These are phyloP conservation scores for Heterobasidion occidentale DNA, from an alignment of 1,284 basidiomycete genomes.

Conservation along the genomic window DNA sequence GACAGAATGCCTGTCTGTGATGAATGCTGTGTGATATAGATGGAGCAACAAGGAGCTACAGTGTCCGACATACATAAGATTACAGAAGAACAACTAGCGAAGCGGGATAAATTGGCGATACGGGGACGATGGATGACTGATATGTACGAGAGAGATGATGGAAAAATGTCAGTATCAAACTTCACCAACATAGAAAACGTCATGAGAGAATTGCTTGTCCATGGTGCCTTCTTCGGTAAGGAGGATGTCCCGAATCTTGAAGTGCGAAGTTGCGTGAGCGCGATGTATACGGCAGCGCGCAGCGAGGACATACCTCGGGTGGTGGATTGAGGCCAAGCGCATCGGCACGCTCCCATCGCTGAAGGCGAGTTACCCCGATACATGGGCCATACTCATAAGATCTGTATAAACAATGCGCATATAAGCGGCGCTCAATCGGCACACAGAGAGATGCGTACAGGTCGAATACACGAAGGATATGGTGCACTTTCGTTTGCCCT, in stretches of 20 bases:
- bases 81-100: too few relatives aligned
- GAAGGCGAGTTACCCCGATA: slow-evolving; percentile 74
- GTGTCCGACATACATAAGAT: too few relatives aligned
- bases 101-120: too few relatives aligned
- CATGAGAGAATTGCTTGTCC: slow-evolving; percentile 36
- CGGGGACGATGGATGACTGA: too few relatives aligned
- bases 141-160: too few relatives aligned
- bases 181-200: slow-evolving; percentile 39
- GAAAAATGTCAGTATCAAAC: neutral
- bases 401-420: slow-evolving; percentile 24
- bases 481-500: slow-evolving; percentile 53
- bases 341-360: slow-evolving; percentile 85
- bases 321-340: slow-evolving; percentile 81
- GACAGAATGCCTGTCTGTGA: too few relatives aligned
- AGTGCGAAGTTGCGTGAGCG: neutral
- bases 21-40: too few relatives aligned
- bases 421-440: neutral
- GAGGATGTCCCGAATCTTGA: slow-evolving; percentile 71
- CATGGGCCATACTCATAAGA: slow-evolving; percentile 83
- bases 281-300: neutral
- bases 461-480: slow-evolving; percentile 78
- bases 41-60: too few relatives aligned
- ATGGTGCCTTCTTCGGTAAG: slow-evolving; percentile 44
- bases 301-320: slow-evolving; percentile 48
- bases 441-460: slow-evolving; percentile 34